These are phyloP conservation scores for Zarea fungicola DNA, from an alignment of 2,329 filamentous ascomycete species.

Conservation along the genomic window DNA sequence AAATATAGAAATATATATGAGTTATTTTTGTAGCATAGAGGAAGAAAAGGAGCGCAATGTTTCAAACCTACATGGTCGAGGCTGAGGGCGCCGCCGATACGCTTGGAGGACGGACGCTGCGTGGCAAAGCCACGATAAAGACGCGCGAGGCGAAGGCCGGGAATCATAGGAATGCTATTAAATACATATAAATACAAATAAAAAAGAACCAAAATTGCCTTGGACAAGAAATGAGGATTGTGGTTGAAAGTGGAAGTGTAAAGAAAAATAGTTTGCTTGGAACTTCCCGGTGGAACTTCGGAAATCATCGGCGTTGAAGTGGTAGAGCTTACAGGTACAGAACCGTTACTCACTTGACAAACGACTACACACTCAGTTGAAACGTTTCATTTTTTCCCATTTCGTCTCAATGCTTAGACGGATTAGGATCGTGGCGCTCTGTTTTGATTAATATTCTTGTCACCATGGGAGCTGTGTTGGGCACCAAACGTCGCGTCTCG, in stretches of 20 bases:
- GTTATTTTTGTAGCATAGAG: no score
- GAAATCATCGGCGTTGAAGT: neutral
- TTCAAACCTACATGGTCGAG: constrained; percentile 50
- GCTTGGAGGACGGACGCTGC: constrained; percentile 11
- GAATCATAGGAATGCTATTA: neutral
- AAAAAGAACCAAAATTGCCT: neutral
- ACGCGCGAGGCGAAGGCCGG: neutral
- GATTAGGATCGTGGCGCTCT: neutral
- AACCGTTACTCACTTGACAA: no score
- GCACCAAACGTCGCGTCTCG: neutral
- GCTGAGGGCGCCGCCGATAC: constrained; percentile 39
- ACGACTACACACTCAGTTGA: no score
- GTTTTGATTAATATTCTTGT: neutral
- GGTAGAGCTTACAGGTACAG: no score
- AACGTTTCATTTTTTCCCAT: no score
- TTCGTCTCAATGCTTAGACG: neutral
- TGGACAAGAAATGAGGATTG: neutral
- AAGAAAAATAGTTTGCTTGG: neutral
- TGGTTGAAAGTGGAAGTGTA: neutral
- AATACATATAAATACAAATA: neutral
- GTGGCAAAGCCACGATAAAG: constrained; percentile 11
- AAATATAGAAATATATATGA: neutral
- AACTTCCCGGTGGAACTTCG: constrained; percentile 8
- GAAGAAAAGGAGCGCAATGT: no score
- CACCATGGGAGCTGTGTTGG: neutral